Conservation (phyloP, 345 rosid genomes). For the Geranium rotundifolium region DNA sequence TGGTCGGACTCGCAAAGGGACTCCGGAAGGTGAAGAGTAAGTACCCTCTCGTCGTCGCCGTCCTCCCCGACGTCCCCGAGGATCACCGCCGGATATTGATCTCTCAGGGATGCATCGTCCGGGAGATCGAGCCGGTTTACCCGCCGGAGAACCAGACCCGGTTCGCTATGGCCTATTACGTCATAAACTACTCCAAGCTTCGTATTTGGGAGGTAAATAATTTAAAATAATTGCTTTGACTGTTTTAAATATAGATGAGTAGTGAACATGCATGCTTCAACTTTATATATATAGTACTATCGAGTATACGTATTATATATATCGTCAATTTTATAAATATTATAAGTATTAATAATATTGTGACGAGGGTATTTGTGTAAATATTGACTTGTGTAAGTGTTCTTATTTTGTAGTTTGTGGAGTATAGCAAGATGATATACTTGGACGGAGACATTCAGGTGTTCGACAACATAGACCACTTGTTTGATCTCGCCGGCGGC, state of each 20-base stretch:
- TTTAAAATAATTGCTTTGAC: no score
- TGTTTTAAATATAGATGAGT: no score
- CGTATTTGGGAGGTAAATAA: slow-evolving; percentile 25
- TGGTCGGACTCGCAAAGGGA: slow-evolving; percentile 26
- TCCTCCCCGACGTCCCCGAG: slow-evolving; percentile 23
- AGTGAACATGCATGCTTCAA: no score
- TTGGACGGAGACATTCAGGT: slow-evolving; percentile 41
- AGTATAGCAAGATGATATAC: slow-evolving; percentile 21
- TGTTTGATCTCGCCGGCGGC: slow-evolving; percentile 50
- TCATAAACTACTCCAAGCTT: slow-evolving; percentile 28
- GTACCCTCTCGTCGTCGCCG: slow-evolving; percentile 22
- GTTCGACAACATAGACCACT: slow-evolving; percentile 58
- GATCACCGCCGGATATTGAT: slow-evolving; percentile 19
- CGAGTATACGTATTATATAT: no score
- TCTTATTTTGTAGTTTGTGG: slow-evolving; percentile 19
- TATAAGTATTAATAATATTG: no score
- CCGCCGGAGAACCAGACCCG: slow-evolving; percentile 25
- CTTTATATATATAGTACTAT: no score
- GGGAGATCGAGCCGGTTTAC: slow-evolving; percentile 19
- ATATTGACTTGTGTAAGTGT: neutral
- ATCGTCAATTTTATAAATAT: no score
- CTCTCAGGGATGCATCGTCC: slow-evolving; percentile 18
- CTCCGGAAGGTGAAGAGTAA: slow-evolving; percentile 15
- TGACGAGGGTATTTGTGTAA: neutral
- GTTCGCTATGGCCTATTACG: slow-evolving; percentile 28